Base-by-base conservation (phyloP, 148 eudicot genomes). In the Spergularia marina region DNA sequence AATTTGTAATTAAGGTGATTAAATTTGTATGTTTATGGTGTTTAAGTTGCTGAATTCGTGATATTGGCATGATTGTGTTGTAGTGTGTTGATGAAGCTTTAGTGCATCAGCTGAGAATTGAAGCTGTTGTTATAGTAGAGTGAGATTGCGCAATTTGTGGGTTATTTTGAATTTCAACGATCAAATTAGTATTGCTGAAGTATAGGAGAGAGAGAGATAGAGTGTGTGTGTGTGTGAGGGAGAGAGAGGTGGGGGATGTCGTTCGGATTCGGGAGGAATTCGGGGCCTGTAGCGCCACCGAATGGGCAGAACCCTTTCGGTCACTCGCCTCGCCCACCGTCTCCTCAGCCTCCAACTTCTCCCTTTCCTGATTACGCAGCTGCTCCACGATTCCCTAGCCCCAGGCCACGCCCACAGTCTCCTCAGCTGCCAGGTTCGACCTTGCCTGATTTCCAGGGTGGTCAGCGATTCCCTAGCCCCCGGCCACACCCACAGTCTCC, bases 201-300 rank as follows among this genome's bases (percentile, higher is more conserved):
- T 20, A 20, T 0, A 59, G 53, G 34, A 63, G 49, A 23, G 34
- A 65, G 77, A 15, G 23, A 54, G n/a, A n/a, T n/a, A n/a, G 36
- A 57, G 21, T 5, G 21, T 16, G 40, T 23, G 25, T 23, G 25
- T 23, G 25, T 23, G 25, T 18, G 62, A 47, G 57, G 4, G 63
- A 60, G 9, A 23, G 39, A 25, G 64, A 12, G 61, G 49, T 10
- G 16, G 60, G 55, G 68, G 44, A 79, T 80, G 81, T 74, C 80
- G 34, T 81, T 81, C 20, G 83, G 81, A 36, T 83, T 83, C 41
- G 85, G 85, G 69, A 79, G 56, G 72, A 65, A 65, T 53, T 76
- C 83, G 4, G 85, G 85, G 12, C 85, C 85, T 25, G 18, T 47
- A 11, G 74, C 44, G 7, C 81, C 78, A 5, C 72, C 77, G 14